phyloP scores from a whole-genome alignment of 257 asterid genomes.

The Ligustrum vulgare region DNA sequence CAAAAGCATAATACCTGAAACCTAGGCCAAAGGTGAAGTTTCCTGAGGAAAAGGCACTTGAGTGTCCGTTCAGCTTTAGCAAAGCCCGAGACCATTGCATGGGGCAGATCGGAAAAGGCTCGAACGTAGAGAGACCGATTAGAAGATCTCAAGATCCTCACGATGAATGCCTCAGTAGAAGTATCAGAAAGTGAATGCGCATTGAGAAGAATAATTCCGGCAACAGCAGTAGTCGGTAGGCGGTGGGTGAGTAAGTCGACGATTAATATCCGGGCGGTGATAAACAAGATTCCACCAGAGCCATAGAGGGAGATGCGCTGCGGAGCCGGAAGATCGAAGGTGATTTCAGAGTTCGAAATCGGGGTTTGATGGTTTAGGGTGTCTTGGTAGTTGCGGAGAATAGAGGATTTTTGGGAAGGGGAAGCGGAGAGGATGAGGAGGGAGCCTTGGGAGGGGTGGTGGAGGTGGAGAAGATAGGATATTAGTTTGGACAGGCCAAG shows the following conservation, averaged over 20 bases:
- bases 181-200: slow-evolving; percentile 85
- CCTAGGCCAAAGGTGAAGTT: slow-evolving; percentile 97
- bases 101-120: slow-evolving; percentile 90
- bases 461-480: slow-evolving; percentile 72
- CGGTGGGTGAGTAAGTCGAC: slow-evolving; percentile 87
- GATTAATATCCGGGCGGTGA: slow-evolving; percentile 84
- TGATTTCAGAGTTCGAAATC: slow-evolving; percentile 57
- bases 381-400: slow-evolving; percentile 30
- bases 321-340: slow-evolving; percentile 69
- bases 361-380: slow-evolving; percentile 3
- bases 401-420: slow-evolving; percentile 57
- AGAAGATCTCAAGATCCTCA: slow-evolving; percentile 65
- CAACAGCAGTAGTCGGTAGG: slow-evolving; percentile 59
- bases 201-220: slow-evolving; percentile 76
- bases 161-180: slow-evolving; percentile 91
- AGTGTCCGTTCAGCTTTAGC: slow-evolving; percentile 87
- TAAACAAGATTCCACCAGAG: slow-evolving; percentile 69
- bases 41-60: slow-evolving; percentile 77
- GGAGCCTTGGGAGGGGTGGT: slow-evolving; percentile 76
- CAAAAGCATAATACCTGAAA: slow-evolving; percentile 60
- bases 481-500: slow-evolving; percentile 79
- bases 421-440: slow-evolving; percentile 82
- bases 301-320: slow-evolving; percentile 71
- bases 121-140: slow-evolving; percentile 66
- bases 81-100: slow-evolving; percentile 84